These are phyloP conservation scores for Podaxis pistillaris DNA, from an alignment of 768 basidiomycete species.

Conservation along the genomic window DNA sequence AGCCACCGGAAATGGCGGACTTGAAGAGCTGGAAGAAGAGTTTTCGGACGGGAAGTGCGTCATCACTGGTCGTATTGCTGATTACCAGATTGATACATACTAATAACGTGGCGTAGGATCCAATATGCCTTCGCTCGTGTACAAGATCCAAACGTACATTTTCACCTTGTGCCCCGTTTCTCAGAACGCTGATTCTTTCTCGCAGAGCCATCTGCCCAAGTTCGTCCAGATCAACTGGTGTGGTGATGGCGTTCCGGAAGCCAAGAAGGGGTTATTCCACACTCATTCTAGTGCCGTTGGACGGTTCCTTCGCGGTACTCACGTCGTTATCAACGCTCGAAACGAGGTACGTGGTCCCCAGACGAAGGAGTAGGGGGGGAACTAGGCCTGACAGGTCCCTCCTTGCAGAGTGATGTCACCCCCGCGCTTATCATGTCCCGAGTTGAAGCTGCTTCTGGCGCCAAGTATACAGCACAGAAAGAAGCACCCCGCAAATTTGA, in stretches of 20 bases:
- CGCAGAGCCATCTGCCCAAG: constrained; percentile 78
- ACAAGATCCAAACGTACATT: constrained; percentile 72
- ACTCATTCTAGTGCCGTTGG: constrained; percentile 81
- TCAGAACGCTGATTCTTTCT: background rate
- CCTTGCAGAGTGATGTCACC: constrained; percentile 68
- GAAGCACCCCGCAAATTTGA: constrained; percentile 71
- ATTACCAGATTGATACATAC: constrained; percentile 17
- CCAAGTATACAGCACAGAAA: constrained; percentile 83
- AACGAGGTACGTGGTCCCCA: constrained; percentile 60
- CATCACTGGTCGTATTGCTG: constrained; percentile 12
- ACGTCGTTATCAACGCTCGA: constrained; percentile 83
- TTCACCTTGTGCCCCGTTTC: constrained; percentile 1
- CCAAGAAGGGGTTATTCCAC: constrained; percentile 90
- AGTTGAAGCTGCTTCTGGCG: constrained; percentile 87
- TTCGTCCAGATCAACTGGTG: constrained; percentile 98
- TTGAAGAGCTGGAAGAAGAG: constrained; percentile 91
- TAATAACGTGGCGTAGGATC: constrained; percentile 50
- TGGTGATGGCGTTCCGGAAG: constrained; percentile 93
- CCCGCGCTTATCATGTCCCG: constrained; percentile 81
- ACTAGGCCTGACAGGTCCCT: background rate
- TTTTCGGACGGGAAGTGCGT: constrained; percentile 89
- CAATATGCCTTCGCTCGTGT: constrained; percentile 92
- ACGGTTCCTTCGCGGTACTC: constrained; percentile 77
- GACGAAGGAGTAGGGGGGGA: background rate
- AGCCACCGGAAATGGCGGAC: constrained; percentile 78